Evolutionary conservation across 1,139 yeast genomes (phyloP).

Genomic region (Suhomyces bribrorum): DNA sequence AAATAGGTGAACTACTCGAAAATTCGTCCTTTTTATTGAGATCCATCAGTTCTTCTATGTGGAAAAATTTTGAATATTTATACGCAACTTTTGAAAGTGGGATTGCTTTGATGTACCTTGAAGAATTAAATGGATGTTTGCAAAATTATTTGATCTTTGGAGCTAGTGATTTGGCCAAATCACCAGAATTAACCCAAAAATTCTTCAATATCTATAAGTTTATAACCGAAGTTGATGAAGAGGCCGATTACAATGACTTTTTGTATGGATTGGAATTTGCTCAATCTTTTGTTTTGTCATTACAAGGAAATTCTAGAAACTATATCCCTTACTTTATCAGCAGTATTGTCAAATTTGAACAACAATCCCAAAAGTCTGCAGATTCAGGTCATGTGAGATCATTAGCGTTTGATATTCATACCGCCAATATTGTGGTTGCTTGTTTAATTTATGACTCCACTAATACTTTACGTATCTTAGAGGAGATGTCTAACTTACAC

Average conservation of each 20-base stretch:
- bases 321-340: slow-evolving; percentile 45
- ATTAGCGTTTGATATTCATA: slow-evolving; percentile 52
- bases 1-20: slow-evolving; percentile 81
- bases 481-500: slow-evolving; percentile 45
- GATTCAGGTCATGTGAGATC: slow-evolving; percentile 25
- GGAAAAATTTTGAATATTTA: slow-evolving; percentile 67
- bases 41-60: slow-evolving; percentile 69
- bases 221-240: slow-evolving; percentile 33
- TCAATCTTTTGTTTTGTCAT: slow-evolving; percentile 53
- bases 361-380: slow-evolving; percentile 12
- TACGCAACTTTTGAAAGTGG: slow-evolving; percentile 56
- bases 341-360: slow-evolving; percentile 23
- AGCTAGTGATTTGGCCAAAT: slow-evolving; percentile 42
- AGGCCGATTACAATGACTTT: slow-evolving; percentile 51
- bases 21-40: slow-evolving; percentile 79
- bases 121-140: slow-evolving; percentile 73
- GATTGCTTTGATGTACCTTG: slow-evolving; percentile 62
- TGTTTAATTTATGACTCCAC: slow-evolving; percentile 64
- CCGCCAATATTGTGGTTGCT: slow-evolving; percentile 68
- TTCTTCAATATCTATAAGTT: slow-evolving; percentile 38
- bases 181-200: slow-evolving; percentile 24
- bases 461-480: slow-evolving; percentile 55
- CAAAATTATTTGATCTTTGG: slow-evolving; percentile 83
- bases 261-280: slow-evolving; percentile 53
- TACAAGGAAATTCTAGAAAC: slow-evolving; percentile 41